phyloP scores from a whole-genome alignment of 371 early-diverging fungal genomes.

The Mortierella sp. region DNA sequence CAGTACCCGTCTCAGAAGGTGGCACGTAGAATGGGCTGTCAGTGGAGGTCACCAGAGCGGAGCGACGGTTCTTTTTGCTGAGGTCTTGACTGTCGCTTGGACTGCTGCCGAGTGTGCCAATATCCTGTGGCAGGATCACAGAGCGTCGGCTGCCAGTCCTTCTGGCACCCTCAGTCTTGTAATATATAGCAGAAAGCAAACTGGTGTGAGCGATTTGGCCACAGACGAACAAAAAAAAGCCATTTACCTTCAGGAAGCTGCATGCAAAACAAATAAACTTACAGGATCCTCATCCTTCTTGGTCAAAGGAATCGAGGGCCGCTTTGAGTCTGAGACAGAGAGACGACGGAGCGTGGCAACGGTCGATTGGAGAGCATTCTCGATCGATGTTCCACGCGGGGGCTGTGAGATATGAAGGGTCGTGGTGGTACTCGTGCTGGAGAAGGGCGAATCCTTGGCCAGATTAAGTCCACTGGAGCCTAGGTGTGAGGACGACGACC shows the following conservation, averaged over 20 bases:
- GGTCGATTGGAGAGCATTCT: conserved; percentile 47
- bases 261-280: conserved; percentile 9
- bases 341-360: conserved; percentile 55
- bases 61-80: conserved; percentile 23
- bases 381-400: conserved; percentile 43
- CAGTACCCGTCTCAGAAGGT: conserved; percentile 6
- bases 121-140: conserved; percentile 31
- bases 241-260: too few relatives aligned
- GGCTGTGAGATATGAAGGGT: conserved; percentile 54
- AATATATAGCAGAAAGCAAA: neutral
- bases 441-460: conserved; percentile 18
- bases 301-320: conserved; percentile 21
- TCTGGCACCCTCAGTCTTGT: conserved; percentile 7
- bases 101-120: conserved; percentile 15
- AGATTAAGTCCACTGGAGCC: conserved; percentile 7
- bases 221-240: too few relatives aligned
- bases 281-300: conserved; percentile 29
- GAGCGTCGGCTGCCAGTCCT: conserved; percentile 42
- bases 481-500: conserved; percentile 20
- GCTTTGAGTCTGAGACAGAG: conserved; percentile 47
- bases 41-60: conserved; percentile 2
- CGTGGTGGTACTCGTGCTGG: conserved; percentile 19
- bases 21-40: conserved; percentile 8
- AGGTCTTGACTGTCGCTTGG: conserved; percentile 13
- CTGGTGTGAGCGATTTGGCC: too few relatives aligned